Evolutionary conservation across 192 early-diverging fungal genomes (phyloP).

Genomic region (Backusella sp.): DNA sequence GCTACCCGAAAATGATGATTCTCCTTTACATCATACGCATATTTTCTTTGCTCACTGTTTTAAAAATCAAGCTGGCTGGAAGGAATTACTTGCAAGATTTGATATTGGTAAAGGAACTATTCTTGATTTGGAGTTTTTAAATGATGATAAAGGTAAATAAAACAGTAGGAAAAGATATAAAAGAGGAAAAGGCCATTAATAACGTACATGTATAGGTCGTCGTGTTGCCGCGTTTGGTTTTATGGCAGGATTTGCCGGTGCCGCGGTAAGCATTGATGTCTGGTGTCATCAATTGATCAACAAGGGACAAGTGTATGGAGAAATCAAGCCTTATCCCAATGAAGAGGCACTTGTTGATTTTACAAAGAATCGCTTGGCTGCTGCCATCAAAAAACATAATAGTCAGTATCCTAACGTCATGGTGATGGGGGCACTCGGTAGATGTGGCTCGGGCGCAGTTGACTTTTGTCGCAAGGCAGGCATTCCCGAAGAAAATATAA

Average conservation of each 20-base stretch:
- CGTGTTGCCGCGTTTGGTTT: conserved; percentile 97
- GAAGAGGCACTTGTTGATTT: conserved; percentile 73
- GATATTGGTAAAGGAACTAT: conserved; percentile 79
- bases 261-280: conserved; percentile 86
- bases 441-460: conserved; percentile 86
- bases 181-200: background rate
- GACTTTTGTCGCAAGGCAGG: conserved; percentile 80
- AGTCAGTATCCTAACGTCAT: conserved; percentile 77
- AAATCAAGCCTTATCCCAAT: conserved; percentile 80
- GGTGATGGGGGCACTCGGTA: conserved; percentile 96
- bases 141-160: conserved; percentile 60
- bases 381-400: conserved; percentile 57
- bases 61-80: conserved; percentile 96
- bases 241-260: conserved; percentile 93
- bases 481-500: conserved; percentile 81
- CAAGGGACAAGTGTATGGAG: conserved; percentile 59
- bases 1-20: conserved; percentile 88
- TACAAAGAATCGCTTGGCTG: conserved; percentile 58
- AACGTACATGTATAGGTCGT: conserved; percentile 45
- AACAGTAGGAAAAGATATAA: background rate
- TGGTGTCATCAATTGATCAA: conserved; percentile 81
- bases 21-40: conserved; percentile 87
- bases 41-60: conserved; percentile 99
- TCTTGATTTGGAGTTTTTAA: conserved; percentile 93
- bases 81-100: conserved; percentile 83